phyloP scores from a whole-genome alignment of 2,329 filamentous ascomycete species.

The Ophiostoma sp. region DNA sequence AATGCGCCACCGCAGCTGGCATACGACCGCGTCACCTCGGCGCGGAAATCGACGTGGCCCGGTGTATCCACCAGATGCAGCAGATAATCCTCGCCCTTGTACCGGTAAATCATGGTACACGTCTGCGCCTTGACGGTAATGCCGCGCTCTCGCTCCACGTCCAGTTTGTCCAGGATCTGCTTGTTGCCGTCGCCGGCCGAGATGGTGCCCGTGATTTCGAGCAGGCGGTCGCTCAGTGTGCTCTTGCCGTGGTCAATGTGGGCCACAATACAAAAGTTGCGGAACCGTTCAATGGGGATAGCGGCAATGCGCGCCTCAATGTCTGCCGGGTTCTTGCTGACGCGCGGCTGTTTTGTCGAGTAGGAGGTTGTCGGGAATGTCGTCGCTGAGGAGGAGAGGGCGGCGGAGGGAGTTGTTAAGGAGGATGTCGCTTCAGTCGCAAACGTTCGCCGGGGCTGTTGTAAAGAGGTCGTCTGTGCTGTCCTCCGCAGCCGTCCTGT shows the following conservation, averaged over 20 bases:
- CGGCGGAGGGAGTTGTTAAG: background rate
- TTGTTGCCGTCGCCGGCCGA: slow-evolving; percentile 78
- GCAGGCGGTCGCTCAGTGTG: slow-evolving; percentile 85
- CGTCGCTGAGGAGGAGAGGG: background rate
- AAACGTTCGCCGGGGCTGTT: background rate
- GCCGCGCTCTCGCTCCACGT: slow-evolving; percentile 92
- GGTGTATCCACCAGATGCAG: slow-evolving; percentile 95
- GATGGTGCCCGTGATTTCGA: slow-evolving; percentile 94
- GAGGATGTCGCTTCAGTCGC: background rate
- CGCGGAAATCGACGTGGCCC: slow-evolving; percentile 95
- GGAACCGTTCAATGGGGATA: slow-evolving; percentile 76
- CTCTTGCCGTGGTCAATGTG: slow-evolving; percentile 99
- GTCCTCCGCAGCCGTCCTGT: background rate
- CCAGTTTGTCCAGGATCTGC: slow-evolving; percentile 94
- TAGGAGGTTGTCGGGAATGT: background rate
- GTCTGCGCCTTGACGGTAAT: slow-evolving; percentile 99
- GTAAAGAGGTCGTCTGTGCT: background rate
- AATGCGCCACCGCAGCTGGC: slow-evolving; percentile 92
- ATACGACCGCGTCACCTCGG: slow-evolving; percentile 93
- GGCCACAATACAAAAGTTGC: slow-evolving; percentile 98
- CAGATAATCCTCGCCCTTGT: slow-evolving; percentile 84
- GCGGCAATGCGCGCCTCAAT: slow-evolving; percentile 64
- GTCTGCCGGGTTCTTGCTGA: slow-evolving; percentile 37
- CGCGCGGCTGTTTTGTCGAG: background rate
- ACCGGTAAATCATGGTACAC: slow-evolving; percentile 93